Evolutionary conservation across 177 flowering plant species (phyloP), one percentile per base, ranked within the genome.

Genomic region (Tripterygium wilfordii): DNA sequence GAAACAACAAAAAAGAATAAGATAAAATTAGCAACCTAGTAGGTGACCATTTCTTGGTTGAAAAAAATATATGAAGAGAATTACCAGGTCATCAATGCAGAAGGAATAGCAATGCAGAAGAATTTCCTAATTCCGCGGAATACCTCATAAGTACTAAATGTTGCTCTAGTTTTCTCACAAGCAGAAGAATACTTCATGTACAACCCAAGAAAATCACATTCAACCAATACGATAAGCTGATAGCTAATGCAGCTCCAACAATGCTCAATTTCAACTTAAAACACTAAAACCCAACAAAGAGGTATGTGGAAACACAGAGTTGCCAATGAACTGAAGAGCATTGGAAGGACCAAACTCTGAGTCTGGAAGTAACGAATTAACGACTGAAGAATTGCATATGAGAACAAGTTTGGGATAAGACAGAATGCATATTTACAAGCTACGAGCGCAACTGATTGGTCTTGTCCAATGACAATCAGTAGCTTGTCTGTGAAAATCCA

Each of bases 351-450:
- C 61, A 82, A 48, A 44, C 77, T 66, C 53, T 82, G 88, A 13
- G 74, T 37, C 36, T 72, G 79, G 29, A 76, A 51, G 59, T 54
- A 79, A 18, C 69, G 70, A 12, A 52, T 42, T 15, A 79, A n/a
- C 2, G 80, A 3, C 47, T 79, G 73, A 25, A 74, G 72, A 19
- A 54, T 38, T 1, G 83, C 85, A 25, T 38, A 61, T 14, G 66
- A 65, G 28, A 79, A 77, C 3, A 82, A 36, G 9, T 66, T 61
- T 16, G 81, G 83, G 28, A 82, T 68, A 24, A 72, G 65, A 44
- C 62, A 79, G 3, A 53, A 31, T 21, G 72, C 39, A 22, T 58
- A 82, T 42, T 64, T 66, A 5, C 74, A 66, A 7, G 83, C 82
- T 42, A 68, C 74, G n/a, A 1, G 4, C n/a, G 88, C 51, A 45